Base-by-base conservation (phyloP, 345 rosid species). In the Hirschfeldia incana region DNA sequence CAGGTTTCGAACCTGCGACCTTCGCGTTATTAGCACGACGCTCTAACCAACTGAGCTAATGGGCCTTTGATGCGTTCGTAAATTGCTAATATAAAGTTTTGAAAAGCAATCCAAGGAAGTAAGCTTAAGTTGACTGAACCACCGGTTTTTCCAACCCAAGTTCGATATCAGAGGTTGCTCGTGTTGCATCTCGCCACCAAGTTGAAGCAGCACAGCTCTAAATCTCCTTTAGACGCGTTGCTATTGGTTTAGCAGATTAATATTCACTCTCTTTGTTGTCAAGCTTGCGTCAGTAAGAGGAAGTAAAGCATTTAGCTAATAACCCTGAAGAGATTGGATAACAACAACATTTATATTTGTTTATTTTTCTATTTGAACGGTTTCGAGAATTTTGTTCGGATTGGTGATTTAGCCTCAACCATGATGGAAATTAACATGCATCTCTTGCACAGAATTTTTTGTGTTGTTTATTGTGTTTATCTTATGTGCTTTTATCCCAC, bases 1-100 rank as follows among this genome's bases (percentile, higher is more conserved):
- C 75, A 79, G 82, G 75, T 74, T 68, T 79, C 78, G 74, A 79
- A 73, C 78, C 82, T 79, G 78, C 70, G 88, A 90, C 97, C 94
- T 89, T 90, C 90, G 95, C 93, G 95, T 92, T 87, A 91, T 90
- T 93, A 89, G 92, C 94, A 91, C 91, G 89, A 91, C 93, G 91
- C 92, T 93, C 89, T 91, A 88, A 93, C 98, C 94, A 70, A 77
- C 80, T 70, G 57, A 51, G 21, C 58, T 15, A 51, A 51, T 51
- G 58, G 58, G 55, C 55, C 55, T 46, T 13, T 46, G 16, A n/a
- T 34, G 37, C 37, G 6, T 34, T 5, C 37, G 6, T 5, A 6
- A 34, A 34, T 6, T 6, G 36, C 36, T 33, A 33, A 4, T 21
- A 21, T 21, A 21, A 21, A 21, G 21, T 21, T 21, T 21, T 21